phyloP scores from a whole-genome alignment of 768 basidiomycete genomes.

The Boletus subcaerulescens region DNA sequence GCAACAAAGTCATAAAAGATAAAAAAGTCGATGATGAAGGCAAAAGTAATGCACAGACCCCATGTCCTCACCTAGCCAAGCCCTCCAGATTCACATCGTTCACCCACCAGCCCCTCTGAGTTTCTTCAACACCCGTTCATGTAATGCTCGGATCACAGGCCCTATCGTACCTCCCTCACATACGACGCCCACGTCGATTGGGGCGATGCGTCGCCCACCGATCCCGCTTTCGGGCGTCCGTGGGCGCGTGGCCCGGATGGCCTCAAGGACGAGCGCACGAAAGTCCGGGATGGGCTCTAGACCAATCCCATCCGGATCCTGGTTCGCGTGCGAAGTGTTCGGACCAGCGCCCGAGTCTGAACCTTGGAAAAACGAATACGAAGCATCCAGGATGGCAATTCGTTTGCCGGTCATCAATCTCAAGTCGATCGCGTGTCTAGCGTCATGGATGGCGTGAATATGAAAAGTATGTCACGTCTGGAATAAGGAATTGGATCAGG shows the following conservation, averaged over 20 bases:
- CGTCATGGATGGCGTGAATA: not conserved
- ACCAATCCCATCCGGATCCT: constrained; percentile 26
- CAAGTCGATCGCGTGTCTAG: constrained; percentile 76
- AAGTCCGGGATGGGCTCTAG: constrained; percentile 64
- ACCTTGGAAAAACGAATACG: constrained; percentile 51
- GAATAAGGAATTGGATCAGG: not conserved
- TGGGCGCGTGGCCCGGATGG: constrained; percentile 39
- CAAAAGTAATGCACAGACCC: not conserved
- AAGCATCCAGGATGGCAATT: constrained; percentile 72
- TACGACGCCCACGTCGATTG: constrained; percentile 60
- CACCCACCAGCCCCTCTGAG: constrained; percentile 18
- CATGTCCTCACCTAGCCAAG: too few relatives aligned
- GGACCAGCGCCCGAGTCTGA: not conserved
- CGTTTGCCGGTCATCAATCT: constrained; percentile 66
- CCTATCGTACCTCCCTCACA: constrained; percentile 51
- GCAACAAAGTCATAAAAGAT: not conserved
- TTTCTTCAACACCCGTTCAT: constrained; percentile 42
- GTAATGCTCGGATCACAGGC: constrained; percentile 47
- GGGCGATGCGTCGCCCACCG: constrained; percentile 42
- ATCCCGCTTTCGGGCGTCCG: not conserved
- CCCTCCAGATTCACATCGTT: not conserved
- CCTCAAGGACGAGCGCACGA: constrained; percentile 45
- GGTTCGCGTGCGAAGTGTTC: not conserved
- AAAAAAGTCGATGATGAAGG: not conserved
- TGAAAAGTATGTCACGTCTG: too few relatives aligned